Percentiles rank a stretch among this genome's conserved stretches.
Evolutionary conservation across 1,284 basidiomycete genomes (phyloP).

Genomic region (Taiwanofungus camphoratus): DNA sequence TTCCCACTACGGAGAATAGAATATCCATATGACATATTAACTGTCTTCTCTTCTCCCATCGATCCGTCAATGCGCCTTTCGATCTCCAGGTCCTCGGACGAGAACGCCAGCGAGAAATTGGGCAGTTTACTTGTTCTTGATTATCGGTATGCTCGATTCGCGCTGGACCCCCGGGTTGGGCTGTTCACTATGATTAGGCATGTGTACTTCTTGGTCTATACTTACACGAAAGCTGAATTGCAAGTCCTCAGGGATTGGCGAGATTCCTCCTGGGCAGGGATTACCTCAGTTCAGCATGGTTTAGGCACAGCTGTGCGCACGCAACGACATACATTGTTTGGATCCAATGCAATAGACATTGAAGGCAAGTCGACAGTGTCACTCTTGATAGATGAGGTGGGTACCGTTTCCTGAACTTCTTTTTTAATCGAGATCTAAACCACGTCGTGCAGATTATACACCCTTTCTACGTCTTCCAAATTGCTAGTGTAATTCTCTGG

Average conservation of each 20-base stretch:
- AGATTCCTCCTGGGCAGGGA: constrained; percentile 73
- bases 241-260: constrained; percentile 76
- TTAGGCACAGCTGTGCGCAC: constrained; percentile 47
- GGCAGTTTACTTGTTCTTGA: constrained; percentile 59
- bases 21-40: constrained; percentile 76
- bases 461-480: constrained; percentile 98
- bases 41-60: constrained; percentile 55
- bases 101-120: constrained; percentile 33
- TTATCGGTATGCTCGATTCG: constrained; percentile 89
- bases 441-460: constrained; percentile 67
- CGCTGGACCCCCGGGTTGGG: constrained; percentile 80
- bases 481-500: constrained; percentile 94
- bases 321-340: constrained; percentile 78
- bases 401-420: constrained; percentile 10
- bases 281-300: constrained; percentile 60
- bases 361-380: constrained; percentile 80
- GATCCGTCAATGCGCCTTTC: constrained; percentile 17
- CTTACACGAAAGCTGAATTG: background rate
- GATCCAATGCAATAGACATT: constrained; percentile 87
- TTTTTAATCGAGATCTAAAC: background rate
- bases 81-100: constrained; percentile 13
- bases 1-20: constrained; percentile 62
- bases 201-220: constrained; percentile 16
- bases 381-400: constrained; percentile 87
- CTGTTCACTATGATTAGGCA: constrained; percentile 81